Percentiles rank a stretch among this genome's conserved stretches.
These are phyloP conservation scores for Leccinum disarticulatum DNA, from an alignment of 768 basidiomycete genomes.

Conservation along the genomic window DNA sequence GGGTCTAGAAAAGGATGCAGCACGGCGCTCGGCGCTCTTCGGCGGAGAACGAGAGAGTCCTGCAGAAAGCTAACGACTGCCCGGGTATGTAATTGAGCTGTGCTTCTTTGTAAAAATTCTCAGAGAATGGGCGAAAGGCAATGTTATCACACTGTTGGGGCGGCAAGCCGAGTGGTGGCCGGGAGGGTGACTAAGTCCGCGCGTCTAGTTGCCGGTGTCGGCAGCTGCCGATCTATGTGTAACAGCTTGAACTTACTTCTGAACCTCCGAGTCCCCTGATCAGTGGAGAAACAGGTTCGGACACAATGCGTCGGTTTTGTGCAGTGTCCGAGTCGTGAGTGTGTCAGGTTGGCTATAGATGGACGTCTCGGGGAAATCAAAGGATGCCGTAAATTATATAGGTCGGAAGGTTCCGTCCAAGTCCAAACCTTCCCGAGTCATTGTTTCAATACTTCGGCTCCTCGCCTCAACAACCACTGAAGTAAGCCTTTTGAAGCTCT, in stretches of 20 bases:
- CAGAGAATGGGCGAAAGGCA: neutral
- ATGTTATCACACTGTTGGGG: neutral
- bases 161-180: neutral
- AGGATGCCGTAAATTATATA: neutral
- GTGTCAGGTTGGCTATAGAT: neutral
- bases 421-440: neutral
- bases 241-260: neutral
- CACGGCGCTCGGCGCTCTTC: neutral
- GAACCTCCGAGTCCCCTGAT: neutral
- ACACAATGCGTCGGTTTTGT: neutral
- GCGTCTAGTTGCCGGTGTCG: neutral
- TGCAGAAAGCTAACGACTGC: neutral
- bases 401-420: neutral
- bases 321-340: neutral
- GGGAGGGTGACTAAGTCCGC: neutral
- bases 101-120: neutral
- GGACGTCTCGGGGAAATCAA: neutral
- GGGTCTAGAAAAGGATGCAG: neutral
- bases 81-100: neutral
- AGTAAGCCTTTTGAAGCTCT: neutral
- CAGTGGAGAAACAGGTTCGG: neutral
- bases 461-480: neutral
- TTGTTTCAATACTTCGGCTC: neutral
- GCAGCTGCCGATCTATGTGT: neutral
- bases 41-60: neutral